Conservation (phyloP, 495 filamentous ascomycete genomes). For the Xylaria nigripes region DNA sequence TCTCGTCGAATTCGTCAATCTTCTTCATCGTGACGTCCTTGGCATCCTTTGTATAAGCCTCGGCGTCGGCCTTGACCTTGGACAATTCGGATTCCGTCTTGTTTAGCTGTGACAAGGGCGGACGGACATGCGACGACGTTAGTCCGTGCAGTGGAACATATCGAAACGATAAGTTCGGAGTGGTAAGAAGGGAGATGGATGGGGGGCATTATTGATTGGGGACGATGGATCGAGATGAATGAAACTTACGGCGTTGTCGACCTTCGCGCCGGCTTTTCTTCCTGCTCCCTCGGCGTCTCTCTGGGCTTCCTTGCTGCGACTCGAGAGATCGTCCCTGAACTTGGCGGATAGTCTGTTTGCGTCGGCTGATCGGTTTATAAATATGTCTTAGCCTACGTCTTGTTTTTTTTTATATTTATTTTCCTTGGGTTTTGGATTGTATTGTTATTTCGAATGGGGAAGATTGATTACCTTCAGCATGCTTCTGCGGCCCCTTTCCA, state of each 20-base stretch:
- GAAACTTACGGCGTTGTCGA: constrained; percentile 36
- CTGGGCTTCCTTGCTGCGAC: constrained; percentile 29
- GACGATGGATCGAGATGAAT: not conserved
- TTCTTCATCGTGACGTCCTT: constrained; percentile 56
- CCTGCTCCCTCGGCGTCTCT: constrained; percentile 35
- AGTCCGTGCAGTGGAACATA: no score
- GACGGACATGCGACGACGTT: constrained; percentile 5
- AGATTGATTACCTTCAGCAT: constrained; percentile 58
- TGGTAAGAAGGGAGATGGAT: not conserved
- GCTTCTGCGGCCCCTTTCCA: constrained; percentile 70
- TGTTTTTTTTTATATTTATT: not conserved
- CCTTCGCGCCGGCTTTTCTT: constrained; percentile 37
- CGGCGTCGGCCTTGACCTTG: constrained; percentile 47
- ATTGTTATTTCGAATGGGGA: not conserved
- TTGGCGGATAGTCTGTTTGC: constrained; percentile 54
- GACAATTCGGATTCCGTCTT: constrained; percentile 51
- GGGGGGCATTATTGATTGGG: not conserved
- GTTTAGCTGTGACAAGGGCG: constrained; percentile 42
- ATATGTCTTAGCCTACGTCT: not conserved
- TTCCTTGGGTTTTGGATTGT: not conserved
- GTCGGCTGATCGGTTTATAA: constrained; percentile 42
- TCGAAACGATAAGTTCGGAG: not conserved
- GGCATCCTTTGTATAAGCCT: constrained; percentile 52
- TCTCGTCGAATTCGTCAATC: constrained; percentile 64
- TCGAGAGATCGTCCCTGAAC: constrained; percentile 52